Conservation (phyloP, 1,284 basidiomycete genomes). For the Amylostereum areolatum region DNA sequence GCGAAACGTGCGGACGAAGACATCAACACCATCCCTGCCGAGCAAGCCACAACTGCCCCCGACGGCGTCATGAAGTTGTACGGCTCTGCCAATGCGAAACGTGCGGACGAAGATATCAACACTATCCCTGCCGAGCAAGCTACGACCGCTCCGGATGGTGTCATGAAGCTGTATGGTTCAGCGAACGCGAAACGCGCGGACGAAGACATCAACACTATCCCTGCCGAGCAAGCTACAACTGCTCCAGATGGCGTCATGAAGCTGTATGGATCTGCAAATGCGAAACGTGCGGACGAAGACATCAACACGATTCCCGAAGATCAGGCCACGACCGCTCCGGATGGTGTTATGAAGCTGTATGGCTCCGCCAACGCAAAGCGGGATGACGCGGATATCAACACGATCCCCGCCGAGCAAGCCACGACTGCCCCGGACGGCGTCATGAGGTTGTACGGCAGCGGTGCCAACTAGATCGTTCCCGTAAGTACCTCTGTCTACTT, state of each 20-base stretch:
- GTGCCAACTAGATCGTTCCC: too few species aligned
- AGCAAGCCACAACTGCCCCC: conserved; percentile 24
- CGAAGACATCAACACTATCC: conserved; percentile 5
- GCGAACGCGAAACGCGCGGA: conserved; percentile 1
- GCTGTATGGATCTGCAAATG: not conserved
- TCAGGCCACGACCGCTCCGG: conserved; percentile 21
- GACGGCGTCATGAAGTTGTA: conserved; percentile 24
- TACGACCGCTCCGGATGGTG: conserved; percentile 8
- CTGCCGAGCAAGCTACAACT: conserved; percentile 7
- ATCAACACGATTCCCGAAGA: conserved; percentile 16
- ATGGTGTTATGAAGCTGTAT: conserved; percentile 23
- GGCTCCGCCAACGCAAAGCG: conserved; percentile 10
- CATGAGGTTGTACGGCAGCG: not conserved
- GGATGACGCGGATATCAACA: conserved; percentile 4
- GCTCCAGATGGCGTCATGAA: not conserved
- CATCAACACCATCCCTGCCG: conserved; percentile 11
- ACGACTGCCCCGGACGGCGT: conserved; percentile 14
- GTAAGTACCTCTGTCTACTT: too few species aligned
- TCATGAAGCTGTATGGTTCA: not conserved
- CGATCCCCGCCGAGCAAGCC: conserved; percentile 18
- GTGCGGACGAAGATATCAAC: conserved; percentile 10
- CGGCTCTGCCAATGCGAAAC: conserved; percentile 8
- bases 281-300: conserved; percentile 4
- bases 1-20: conserved; percentile 1
- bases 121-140: conserved; percentile 9